phyloP scores from a whole-genome alignment of 768 basidiomycete species.

The Saitozyma podzolica region DNA sequence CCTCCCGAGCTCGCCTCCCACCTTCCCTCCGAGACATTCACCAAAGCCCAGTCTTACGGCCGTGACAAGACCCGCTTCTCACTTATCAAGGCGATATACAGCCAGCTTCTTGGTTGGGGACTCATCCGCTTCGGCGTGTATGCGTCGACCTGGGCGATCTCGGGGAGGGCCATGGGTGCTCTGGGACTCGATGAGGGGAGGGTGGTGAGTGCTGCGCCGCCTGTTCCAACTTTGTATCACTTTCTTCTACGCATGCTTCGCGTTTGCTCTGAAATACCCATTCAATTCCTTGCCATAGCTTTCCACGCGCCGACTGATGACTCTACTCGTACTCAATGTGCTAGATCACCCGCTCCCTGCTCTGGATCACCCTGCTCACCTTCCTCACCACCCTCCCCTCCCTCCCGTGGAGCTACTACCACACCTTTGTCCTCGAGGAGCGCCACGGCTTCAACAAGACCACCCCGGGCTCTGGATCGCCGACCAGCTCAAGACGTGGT shows the following conservation, averaged over 20 bases:
- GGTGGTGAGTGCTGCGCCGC: constrained; percentile 59
- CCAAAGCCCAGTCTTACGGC: constrained; percentile 89
- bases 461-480: constrained; percentile 69
- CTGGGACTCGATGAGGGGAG: constrained; percentile 70
- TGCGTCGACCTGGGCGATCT: constrained; percentile 75
- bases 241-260: constrained; percentile 1
- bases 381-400: constrained; percentile 66
- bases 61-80: constrained; percentile 84
- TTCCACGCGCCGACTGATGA: not conserved
- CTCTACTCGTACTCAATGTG: constrained; percentile 1
- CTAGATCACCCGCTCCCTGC: constrained; percentile 81
- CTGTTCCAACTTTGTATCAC: not conserved
- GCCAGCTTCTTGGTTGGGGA: constrained; percentile 68
- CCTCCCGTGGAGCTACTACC: constrained; percentile 76
- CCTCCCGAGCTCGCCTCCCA: constrained; percentile 69
- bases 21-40: constrained; percentile 69
- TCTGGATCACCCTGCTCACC: constrained; percentile 66
- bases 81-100: constrained; percentile 70
- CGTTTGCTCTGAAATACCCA: no score
- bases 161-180: constrained; percentile 59
- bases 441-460: constrained; percentile 98
- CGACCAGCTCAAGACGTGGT: constrained; percentile 80
- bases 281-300: no score
- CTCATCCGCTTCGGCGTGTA: constrained; percentile 77
- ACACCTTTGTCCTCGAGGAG: constrained; percentile 91